Base-by-base conservation (phyloP, 2,329 filamentous ascomycete species). In the Rosellinia necatrix region DNA sequence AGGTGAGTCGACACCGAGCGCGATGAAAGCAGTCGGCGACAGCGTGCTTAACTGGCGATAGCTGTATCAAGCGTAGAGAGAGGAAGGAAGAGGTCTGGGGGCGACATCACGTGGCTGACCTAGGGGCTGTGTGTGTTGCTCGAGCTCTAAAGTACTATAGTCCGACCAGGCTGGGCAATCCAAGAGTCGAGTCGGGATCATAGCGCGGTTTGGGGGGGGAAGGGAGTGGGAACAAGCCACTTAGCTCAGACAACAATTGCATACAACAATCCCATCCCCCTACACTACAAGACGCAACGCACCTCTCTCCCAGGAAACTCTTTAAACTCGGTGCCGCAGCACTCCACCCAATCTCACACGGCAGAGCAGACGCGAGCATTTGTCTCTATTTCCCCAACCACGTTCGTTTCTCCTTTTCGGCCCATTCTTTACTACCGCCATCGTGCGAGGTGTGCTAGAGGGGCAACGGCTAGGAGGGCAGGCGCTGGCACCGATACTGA, bases 31-130 rank as follows among this genome's bases (percentile, higher is more conserved):
- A n/a, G n/a, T n/a, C n/a, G n/a, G n/a, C n/a, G n/a, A n/a, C n/a
- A n/a, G n/a, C n/a, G n/a, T n/a, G n/a, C n/a, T n/a, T n/a, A n/a
- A n/a, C n/a, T n/a, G n/a, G n/a, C n/a, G n/a, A n/a, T n/a, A n/a
- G n/a, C n/a, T n/a, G n/a, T n/a, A n/a, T n/a, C n/a, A n/a, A n/a
- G 8, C 9, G n/a, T 8, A 24, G 24, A 34, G 6, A 46, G 24
- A 34, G 3, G 27, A 25, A 37, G 34, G 30, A 46, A 42, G 40
- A 52, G 41, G 49, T 32, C 40, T 27, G 25, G 27, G 32, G 21
- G n/a, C n/a, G 17, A 25, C 32, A 30, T 53, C 57, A 59, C 57
- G 57, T 59, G 57, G 38, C n/a, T 53, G 21, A 25, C 46, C 13
- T 46, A 32, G 46, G 53, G 49, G 53, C 49, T 58, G 42, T 58